phyloP scores from a whole-genome alignment of 78 protist genomes.

The Reticulomyxa filosa region DNA sequence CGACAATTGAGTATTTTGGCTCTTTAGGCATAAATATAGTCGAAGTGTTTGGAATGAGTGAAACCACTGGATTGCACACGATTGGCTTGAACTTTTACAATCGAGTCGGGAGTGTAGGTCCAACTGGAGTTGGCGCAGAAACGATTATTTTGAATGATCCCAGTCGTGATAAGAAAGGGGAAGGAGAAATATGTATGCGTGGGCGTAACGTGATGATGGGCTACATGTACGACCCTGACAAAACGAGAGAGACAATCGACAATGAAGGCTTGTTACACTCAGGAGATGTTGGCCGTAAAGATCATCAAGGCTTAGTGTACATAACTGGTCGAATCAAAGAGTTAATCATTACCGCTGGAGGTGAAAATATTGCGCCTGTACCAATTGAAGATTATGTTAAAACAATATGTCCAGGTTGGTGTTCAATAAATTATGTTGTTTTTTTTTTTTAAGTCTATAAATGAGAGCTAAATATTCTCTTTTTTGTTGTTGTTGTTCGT shows the following conservation, averaged over 20 bases:
- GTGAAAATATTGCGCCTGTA: conserved; percentile 70
- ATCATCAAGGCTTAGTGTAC: conserved; percentile 23
- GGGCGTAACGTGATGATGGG: conserved; percentile 10
- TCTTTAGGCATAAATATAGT: conserved; percentile 31
- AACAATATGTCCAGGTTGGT: conserved; percentile 16
- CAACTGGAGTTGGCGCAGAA: too few species aligned
- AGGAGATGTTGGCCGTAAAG: conserved; percentile 56
- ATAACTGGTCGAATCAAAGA: conserved; percentile 67
- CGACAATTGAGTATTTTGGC: conserved; percentile 36
- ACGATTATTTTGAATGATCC: too few species aligned
- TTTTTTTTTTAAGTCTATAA: too few species aligned
- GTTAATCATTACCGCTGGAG: conserved; percentile 73
- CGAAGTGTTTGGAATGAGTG: conserved; percentile 60
- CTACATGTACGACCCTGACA: background rate
- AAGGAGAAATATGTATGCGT: conserved; percentile 3
- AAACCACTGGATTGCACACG: conserved; percentile 11
- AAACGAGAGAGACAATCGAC: conserved; percentile 36
- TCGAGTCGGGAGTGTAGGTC: too few species aligned
- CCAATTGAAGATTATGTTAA: conserved; percentile 40
- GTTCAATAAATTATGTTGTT: too few species aligned
- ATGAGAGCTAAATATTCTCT: too few species aligned
- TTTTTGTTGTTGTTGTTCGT: too few species aligned
- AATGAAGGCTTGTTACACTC: conserved; percentile 54
- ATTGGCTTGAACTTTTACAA: too few species aligned
- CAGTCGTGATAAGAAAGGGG: background rate